phyloP scores from a whole-genome alignment of 2,329 filamentous ascomycete genomes.

The Bipolaris oryzae region DNA sequence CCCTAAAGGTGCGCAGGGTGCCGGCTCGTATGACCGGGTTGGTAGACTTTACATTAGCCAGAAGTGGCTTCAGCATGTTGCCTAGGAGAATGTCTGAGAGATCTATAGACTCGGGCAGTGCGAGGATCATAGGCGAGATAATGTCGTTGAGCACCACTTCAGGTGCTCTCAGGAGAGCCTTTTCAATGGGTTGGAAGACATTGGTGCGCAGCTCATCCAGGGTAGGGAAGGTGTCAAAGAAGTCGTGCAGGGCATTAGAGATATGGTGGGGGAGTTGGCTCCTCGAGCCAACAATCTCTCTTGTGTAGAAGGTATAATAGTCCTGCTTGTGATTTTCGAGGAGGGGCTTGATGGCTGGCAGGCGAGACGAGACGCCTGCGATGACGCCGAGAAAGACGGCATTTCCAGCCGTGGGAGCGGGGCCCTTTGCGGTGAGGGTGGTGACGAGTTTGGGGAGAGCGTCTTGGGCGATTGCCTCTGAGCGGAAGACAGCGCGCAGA shows the following conservation, averaged over 20 bases:
- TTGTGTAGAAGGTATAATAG: constrained; percentile 81
- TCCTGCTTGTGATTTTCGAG: constrained; percentile 71
- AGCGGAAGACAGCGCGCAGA: constrained; percentile 73
- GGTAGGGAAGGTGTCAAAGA: constrained; percentile 77
- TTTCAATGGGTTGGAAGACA: constrained; percentile 82
- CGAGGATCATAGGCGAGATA: constrained; percentile 72
- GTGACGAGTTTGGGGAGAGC: constrained; percentile 68
- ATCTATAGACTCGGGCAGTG: constrained; percentile 74
- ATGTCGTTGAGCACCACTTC: constrained; percentile 86
- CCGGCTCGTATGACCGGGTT: constrained; percentile 79
- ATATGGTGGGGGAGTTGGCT: constrained; percentile 73
- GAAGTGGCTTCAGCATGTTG: constrained; percentile 80
- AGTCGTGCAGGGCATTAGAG: constrained; percentile 75
- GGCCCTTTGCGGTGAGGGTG: constrained; percentile 70
- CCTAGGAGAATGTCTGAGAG: constrained; percentile 74
- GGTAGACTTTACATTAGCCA: constrained; percentile 91
- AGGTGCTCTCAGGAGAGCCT: constrained; percentile 84
- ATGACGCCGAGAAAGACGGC: constrained; percentile 82
- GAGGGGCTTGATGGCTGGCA: constrained; percentile 65
- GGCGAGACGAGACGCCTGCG: constrained; percentile 81
- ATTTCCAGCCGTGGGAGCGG: constrained; percentile 70
- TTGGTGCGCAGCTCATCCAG: constrained; percentile 76
- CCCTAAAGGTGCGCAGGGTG: constrained; percentile 74
- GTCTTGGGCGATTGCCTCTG: constrained; percentile 63
- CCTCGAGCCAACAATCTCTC: constrained; percentile 84